These are phyloP conservation scores for Skeletonema tropicum DNA, from an alignment of 108 stramenopile species.

Conservation along the genomic window DNA sequence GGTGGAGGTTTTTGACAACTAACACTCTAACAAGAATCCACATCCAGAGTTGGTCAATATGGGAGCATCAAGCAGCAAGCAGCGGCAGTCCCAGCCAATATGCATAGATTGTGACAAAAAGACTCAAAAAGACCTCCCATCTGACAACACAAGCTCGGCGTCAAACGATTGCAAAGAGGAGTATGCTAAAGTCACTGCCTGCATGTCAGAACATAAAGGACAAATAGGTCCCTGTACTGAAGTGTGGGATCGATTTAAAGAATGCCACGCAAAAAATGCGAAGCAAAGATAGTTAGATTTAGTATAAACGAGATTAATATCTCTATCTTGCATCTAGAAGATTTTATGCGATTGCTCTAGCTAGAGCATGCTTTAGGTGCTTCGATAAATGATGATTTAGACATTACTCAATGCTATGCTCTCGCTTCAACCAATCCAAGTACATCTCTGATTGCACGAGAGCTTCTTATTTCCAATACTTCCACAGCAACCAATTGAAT, in stretches of 20 bases:
- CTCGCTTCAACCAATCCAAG: conserved; percentile 48
- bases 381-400: background rate
- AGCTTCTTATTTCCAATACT: conserved; percentile 84
- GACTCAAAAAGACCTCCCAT: conserved; percentile 45
- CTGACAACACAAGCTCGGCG: conserved; percentile 29
- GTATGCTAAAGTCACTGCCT: conserved; percentile 19
- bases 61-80: conserved; percentile 42
- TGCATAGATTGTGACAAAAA: conserved; percentile 51
- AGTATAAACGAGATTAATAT: background rate
- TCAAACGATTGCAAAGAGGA: conserved; percentile 28
- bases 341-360: no score
- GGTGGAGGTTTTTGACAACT: no score
- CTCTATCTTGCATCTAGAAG: no score
- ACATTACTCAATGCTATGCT: background rate
- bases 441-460: conserved; percentile 71
- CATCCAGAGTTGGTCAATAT: conserved; percentile 3
- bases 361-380: background rate
- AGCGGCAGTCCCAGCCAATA: conserved; percentile 14
- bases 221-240: conserved; percentile 27
- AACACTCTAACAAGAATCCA: no score
- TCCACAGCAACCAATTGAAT: conserved; percentile 86
- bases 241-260: conserved; percentile 47
- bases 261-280: conserved; percentile 27
- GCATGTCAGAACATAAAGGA: conserved; percentile 12
- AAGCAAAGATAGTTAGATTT: background rate